These are phyloP conservation scores for Dalbergia cultrata DNA, from an alignment of 306 rosid species.

Conservation along the genomic window DNA sequence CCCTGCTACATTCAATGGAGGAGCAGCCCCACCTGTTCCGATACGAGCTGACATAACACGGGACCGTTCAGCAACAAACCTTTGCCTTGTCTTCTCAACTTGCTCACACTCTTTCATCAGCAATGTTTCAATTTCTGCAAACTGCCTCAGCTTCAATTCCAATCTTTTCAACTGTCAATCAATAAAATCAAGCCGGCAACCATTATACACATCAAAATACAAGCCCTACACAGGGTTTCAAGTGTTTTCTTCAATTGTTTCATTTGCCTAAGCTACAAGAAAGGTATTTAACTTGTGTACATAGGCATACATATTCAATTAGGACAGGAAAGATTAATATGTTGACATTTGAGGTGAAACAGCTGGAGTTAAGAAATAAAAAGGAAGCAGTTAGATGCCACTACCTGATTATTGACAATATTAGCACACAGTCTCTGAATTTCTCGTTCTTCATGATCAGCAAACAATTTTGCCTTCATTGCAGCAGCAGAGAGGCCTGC, in stretches of 20 bases:
- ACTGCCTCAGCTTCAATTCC: slow-evolving; percentile 97
- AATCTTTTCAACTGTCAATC: slow-evolving; percentile 84
- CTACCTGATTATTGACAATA: slow-evolving; percentile 94
- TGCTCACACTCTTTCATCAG: slow-evolving; percentile 98
- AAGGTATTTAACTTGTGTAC: neutral
- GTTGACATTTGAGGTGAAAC: slow-evolving; percentile 28
- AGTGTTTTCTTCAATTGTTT: too few relatives aligned
- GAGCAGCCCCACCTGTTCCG: slow-evolving; percentile 70
- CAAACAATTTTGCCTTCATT: slow-evolving; percentile 92
- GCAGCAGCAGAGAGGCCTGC: slow-evolving; percentile 99
- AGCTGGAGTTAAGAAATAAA: neutral
- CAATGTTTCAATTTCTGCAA: slow-evolving; percentile 96
- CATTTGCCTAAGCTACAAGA: neutral
- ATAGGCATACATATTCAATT: slow-evolving; percentile 7
- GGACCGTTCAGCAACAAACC: slow-evolving; percentile 82
- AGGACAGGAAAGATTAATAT: slow-evolving; percentile 18
- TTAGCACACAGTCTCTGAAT: slow-evolving; percentile 97
- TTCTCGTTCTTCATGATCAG: slow-evolving; percentile 99
- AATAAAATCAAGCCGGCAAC: slow-evolving; percentile 42
- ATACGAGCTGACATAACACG: slow-evolving; percentile 73
- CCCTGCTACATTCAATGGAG: slow-evolving; percentile 62
- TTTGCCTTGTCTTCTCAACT: slow-evolving; percentile 87
- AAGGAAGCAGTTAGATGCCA: neutral
- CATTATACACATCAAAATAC: slow-evolving; percentile 35
- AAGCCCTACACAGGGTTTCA: neutral